phyloP scores from a whole-genome alignment of 495 filamentous ascomycete species.

The Thozetella sp. region DNA sequence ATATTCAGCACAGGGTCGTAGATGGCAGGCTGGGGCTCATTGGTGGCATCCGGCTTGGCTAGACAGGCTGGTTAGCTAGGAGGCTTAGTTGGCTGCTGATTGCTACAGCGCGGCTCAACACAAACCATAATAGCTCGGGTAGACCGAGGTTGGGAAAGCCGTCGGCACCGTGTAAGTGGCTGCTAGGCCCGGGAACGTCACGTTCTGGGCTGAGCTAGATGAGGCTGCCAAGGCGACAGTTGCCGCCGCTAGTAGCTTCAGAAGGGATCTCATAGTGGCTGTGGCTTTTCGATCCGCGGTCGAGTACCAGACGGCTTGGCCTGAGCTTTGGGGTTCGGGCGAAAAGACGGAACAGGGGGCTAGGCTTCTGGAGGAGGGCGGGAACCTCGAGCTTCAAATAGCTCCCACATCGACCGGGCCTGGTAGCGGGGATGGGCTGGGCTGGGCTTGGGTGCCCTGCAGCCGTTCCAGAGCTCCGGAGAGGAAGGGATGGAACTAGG shows the following conservation, averaged over 20 bases:
- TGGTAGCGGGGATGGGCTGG: too few relatives aligned
- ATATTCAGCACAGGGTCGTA: slow-evolving; percentile 58
- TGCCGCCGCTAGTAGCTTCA: background rate
- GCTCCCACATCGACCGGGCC: too few relatives aligned
- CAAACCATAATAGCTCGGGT: slow-evolving; percentile 47
- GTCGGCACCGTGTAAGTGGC: slow-evolving; percentile 50
- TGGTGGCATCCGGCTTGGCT: slow-evolving; percentile 50
- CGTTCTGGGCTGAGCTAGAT: background rate
- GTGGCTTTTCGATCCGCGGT: background rate
- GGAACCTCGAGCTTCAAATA: too few relatives aligned
- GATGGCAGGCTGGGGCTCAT: slow-evolving; percentile 59
- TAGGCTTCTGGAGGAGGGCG: too few relatives aligned
- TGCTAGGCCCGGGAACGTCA: slow-evolving; percentile 12
- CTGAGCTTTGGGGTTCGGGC: too few relatives aligned
- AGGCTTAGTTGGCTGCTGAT: too few relatives aligned
- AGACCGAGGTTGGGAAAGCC: slow-evolving; percentile 56
- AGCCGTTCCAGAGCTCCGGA: too few relatives aligned
- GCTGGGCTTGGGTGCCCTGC: too few relatives aligned
- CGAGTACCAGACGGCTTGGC: too few relatives aligned
- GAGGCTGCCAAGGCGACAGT: slow-evolving; percentile 1
- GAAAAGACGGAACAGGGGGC: too few relatives aligned
- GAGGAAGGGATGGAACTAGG: too few relatives aligned
- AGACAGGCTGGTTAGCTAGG: background rate
- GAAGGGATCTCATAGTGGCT: background rate
- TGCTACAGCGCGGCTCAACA: background rate